Evolutionary conservation across 1,284 basidiomycete genomes (phyloP), one percentile per base, ranked within the genome.

Genomic region (Cryptococcus sp.): DNA sequence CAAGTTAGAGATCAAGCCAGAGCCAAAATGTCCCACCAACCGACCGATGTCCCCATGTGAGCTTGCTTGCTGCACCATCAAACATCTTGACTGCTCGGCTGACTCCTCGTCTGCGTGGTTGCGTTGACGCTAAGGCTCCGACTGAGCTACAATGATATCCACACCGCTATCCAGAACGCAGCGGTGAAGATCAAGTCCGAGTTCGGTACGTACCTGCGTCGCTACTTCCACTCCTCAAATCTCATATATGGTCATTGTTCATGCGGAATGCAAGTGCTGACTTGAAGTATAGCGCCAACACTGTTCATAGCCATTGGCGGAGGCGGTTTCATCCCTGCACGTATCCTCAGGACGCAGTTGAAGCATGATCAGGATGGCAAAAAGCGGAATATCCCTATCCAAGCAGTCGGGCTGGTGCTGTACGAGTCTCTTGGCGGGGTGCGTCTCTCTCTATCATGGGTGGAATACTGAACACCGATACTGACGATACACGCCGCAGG

Each of bases 281-380:
- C 31, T 35, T 8, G 31, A 13, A 31, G 41, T 5, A n/a, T 51
- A 77, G 74, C 70, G 1, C 73, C 74, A 10, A 68, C 70, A 47
- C 61, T 76, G 45, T 74, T 74, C 66, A 75, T 74, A 56, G 78
- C 78, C 47, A 79, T 79, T 57, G 78, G 78, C 15, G 78, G 78
- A 39, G 78, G 93, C 52, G 93, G 93, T 42, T 95, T 95, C 81
- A 93, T 95, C 80, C 93, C 93, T 48, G 92, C 93, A 25, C 88
- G 93, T 61, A 90, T 95, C 53, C 84, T 95, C 86, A 87, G 93
- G 50, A 94, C 93, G 0, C 93, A 93, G 80, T 80, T 94, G 65
- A 90, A 92, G 74, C 84, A 87, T 71, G 79, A 84, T 11, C 81
- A 84, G 4, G 69, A 76, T 35, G 72, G 73, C 22, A 84, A 84